Evolutionary conservation across 2,329 filamentous ascomycete genomes (phyloP).

Genomic region (Neurospora crassa): DNA sequence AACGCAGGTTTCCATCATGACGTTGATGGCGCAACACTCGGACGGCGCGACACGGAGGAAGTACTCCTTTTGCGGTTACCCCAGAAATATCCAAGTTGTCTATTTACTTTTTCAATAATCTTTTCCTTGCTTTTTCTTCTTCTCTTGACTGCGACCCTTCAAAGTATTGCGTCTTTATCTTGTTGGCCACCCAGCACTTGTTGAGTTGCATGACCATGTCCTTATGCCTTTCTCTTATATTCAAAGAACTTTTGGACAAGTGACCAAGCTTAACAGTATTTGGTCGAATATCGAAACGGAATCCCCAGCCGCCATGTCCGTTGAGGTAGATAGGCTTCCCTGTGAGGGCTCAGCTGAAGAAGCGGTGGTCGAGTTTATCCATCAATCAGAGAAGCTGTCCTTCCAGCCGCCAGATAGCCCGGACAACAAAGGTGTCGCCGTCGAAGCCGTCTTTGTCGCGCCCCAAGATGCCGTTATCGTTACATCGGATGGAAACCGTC

Average conservation of each 20-base stretch:
- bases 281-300: neutral
- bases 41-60: neutral
- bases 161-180: neutral
- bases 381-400: slow-evolving; percentile 51
- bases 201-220: neutral
- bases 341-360: slow-evolving; percentile 16
- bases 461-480: slow-evolving; percentile 63
- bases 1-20: neutral
- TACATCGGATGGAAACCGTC: slow-evolving; percentile 54
- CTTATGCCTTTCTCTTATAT: neutral
- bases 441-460: slow-evolving; percentile 57
- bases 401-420: slow-evolving; percentile 25
- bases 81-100: neutral
- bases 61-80: neutral
- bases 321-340: neutral
- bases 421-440: slow-evolving; percentile 36
- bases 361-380: slow-evolving; percentile 45
- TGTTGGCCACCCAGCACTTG: neutral
- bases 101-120: neutral
- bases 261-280: neutral
- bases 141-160: neutral
- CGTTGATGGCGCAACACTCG: neutral
- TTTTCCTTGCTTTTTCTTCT: neutral
- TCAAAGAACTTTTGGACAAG: neutral
- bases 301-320: neutral